Conservation (phyloP, 345 rosid species). For the Mangifera indica region DNA sequence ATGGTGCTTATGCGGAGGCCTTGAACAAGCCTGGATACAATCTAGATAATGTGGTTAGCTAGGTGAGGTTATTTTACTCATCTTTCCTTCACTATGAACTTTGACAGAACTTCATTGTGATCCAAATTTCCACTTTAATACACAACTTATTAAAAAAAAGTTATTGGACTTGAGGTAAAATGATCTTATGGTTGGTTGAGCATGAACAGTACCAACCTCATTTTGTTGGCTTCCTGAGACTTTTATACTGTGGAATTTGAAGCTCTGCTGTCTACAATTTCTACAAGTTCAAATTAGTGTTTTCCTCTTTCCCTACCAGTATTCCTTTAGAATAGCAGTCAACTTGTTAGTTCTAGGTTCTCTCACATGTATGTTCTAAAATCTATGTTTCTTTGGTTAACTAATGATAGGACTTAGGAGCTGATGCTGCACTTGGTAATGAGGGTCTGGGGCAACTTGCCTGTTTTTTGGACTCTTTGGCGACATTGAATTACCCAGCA, state of each 20-base stretch:
- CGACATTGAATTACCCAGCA: slow-evolving; percentile 77
- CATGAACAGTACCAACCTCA: neutral
- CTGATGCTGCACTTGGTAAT: slow-evolving; percentile 87
- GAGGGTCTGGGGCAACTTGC: slow-evolving; percentile 88
- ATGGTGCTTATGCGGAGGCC: slow-evolving; percentile 72
- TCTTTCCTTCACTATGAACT: neutral
- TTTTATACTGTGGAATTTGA: neutral
- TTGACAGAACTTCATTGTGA: neutral
- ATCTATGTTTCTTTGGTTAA: slow-evolving; percentile 20
- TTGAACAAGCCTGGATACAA: slow-evolving; percentile 62
- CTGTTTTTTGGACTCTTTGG: slow-evolving; percentile 80
- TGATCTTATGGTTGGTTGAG: slow-evolving; percentile 2
- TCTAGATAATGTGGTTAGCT: slow-evolving; percentile 59
- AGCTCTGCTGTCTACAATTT: neutral
- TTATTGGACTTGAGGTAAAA: too few species aligned
- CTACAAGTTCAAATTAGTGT: neutral
- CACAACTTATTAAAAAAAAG: too few species aligned
- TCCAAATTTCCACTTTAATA: neutral
- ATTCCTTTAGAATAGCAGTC: neutral
- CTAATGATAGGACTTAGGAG: slow-evolving; percentile 56
- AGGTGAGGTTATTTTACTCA: slow-evolving; percentile 41
- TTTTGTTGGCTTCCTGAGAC: slow-evolving; percentile 8
- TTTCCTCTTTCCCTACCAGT: neutral
- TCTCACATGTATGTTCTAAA: neutral
- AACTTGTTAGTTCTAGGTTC: neutral